Conservation (phyloP, 2,329 filamentous ascomycete genomes). For the Rugonectria rugulosa region DNA sequence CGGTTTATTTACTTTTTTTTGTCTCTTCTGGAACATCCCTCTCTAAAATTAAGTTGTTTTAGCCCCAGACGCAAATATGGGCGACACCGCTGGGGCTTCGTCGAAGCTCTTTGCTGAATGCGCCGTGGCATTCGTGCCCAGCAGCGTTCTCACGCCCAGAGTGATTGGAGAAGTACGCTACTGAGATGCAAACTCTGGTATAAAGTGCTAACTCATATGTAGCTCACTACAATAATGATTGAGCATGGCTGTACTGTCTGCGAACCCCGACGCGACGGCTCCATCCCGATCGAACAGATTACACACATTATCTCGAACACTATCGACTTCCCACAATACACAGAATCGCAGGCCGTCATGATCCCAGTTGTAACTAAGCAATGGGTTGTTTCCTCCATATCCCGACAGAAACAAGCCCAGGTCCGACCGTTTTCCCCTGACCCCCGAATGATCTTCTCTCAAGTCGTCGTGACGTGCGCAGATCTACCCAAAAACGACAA, state of each 20-base stretch:
- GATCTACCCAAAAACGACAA: slow-evolving; percentile 87
- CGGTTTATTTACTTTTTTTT: too few species aligned
- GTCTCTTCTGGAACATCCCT: too few species aligned
- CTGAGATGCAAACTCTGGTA: too few species aligned
- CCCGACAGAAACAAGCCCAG: slow-evolving; percentile 74
- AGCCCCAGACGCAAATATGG: slow-evolving; percentile 36
- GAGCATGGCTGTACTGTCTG: slow-evolving; percentile 61
- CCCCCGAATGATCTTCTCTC: slow-evolving; percentile 86
- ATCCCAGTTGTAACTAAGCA: slow-evolving; percentile 83
- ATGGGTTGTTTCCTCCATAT: slow-evolving; percentile 79
- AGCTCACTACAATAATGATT: slow-evolving; percentile 53
- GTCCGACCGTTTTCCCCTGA: slow-evolving; percentile 90
- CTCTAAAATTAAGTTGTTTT: not conserved
- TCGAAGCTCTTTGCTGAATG: slow-evolving; percentile 51
- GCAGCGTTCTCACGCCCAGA: slow-evolving; percentile 49
- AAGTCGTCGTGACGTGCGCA: slow-evolving; percentile 82
- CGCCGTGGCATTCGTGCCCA: slow-evolving; percentile 55
- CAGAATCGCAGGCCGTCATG: slow-evolving; percentile 75
- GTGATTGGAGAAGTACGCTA: slow-evolving; percentile 50
- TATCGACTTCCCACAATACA: slow-evolving; percentile 91
- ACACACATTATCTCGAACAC: slow-evolving; percentile 73
- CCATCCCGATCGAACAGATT: slow-evolving; percentile 55
- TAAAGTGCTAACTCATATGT: slow-evolving; percentile 9
- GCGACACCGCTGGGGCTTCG: slow-evolving; percentile 32
- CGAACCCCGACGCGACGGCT: slow-evolving; percentile 56